Evolutionary conservation across 768 basidiomycete genomes (phyloP).

Genomic region (Strobilomyces dryophilus): DNA sequence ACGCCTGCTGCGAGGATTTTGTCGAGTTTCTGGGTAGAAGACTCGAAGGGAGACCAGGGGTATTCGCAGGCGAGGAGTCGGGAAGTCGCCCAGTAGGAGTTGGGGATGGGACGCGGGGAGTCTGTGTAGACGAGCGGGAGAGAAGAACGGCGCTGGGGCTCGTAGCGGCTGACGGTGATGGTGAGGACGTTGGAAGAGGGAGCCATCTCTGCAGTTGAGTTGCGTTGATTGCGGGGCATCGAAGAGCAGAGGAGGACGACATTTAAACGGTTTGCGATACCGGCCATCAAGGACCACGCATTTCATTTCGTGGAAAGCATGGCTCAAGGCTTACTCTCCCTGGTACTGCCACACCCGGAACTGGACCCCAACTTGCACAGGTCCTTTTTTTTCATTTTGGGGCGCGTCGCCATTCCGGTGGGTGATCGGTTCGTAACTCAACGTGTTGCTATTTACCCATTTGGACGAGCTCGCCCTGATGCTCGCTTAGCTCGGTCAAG

Average conservation of each 20-base stretch:
- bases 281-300: constrained; percentile 2
- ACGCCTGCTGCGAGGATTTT: constrained; percentile 67
- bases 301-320: constrained; percentile 4
- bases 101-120: constrained; percentile 64
- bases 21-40: constrained; percentile 63
- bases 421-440: neutral
- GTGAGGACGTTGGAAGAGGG: constrained; percentile 4
- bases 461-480: neutral
- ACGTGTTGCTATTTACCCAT: constrained; percentile 8
- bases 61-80: constrained; percentile 77
- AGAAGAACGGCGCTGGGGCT: constrained; percentile 18
- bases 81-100: constrained; percentile 80
- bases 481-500: neutral
- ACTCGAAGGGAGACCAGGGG: constrained; percentile 62
- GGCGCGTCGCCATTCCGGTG: constrained; percentile 10
- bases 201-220: constrained; percentile 4
- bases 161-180: constrained; percentile 7
- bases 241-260: neutral
- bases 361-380: constrained; percentile 1
- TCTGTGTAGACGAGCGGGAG: constrained; percentile 13
- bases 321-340: constrained; percentile 7
- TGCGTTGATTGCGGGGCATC: constrained; percentile 4
- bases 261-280: constrained; percentile 14
- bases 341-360: constrained; percentile 10
- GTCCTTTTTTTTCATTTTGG: constrained; percentile 16